Conservation (phyloP, 2,329 filamentous ascomycete species). For the Aspergillus sp. region DNA sequence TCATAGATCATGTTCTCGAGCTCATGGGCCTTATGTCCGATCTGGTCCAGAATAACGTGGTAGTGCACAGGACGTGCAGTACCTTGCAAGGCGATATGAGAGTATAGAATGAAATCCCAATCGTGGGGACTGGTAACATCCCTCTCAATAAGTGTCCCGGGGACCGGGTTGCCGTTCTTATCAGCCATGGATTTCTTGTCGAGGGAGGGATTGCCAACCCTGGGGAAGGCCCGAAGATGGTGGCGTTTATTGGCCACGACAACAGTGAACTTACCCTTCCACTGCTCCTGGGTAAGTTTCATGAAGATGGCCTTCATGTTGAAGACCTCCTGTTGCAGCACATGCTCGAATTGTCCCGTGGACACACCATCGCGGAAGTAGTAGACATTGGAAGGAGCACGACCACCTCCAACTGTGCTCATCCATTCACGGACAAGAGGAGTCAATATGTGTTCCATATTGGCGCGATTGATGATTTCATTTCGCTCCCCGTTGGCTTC, state of each 20-base stretch:
- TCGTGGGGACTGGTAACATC: slow-evolving; percentile 90
- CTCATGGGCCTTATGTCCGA: slow-evolving; percentile 61
- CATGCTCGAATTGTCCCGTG: slow-evolving; percentile 78
- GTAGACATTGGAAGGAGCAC: slow-evolving; percentile 69
- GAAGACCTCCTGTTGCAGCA: slow-evolving; percentile 73
- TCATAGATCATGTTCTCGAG: slow-evolving; percentile 90
- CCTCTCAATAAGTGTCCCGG: slow-evolving; percentile 81
- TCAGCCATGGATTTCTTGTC: slow-evolving; percentile 50
- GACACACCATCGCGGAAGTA: slow-evolving; percentile 93
- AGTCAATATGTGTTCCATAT: slow-evolving; percentile 64
- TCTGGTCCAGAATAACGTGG: slow-evolving; percentile 82
- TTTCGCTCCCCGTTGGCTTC: slow-evolving; percentile 79
- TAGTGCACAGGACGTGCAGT: slow-evolving; percentile 93
- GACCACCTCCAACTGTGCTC: slow-evolving; percentile 50
- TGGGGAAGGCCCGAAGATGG: slow-evolving; percentile 88
- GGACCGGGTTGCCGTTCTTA: slow-evolving; percentile 74
- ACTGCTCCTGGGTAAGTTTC: slow-evolving; percentile 34
- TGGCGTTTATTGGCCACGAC: slow-evolving; percentile 91
- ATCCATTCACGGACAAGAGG: slow-evolving; percentile 66
- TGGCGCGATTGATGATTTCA: slow-evolving; percentile 71
- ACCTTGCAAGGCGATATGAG: slow-evolving; percentile 82
- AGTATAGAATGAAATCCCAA: slow-evolving; percentile 77
- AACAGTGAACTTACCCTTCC: slow-evolving; percentile 70
- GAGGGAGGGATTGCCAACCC: slow-evolving; percentile 44
- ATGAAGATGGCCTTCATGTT: slow-evolving; percentile 64